Conservation (phyloP, 306 rosid genomes). For the Lablab purpureus region DNA sequence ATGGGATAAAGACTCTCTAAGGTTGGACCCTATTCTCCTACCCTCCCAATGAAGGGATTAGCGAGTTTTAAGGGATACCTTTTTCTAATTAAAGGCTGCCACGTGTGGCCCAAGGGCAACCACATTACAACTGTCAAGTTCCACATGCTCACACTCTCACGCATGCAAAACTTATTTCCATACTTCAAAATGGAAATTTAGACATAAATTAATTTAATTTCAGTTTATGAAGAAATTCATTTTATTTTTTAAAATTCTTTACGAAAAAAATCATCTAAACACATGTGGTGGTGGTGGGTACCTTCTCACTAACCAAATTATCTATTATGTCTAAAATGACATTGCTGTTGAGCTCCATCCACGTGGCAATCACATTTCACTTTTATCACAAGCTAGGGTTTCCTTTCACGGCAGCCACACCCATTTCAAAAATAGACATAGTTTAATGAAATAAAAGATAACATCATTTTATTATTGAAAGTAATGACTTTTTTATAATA, state of each 20-base stretch:
- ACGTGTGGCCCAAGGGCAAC: slow-evolving; percentile 42
- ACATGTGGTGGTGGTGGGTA: no score
- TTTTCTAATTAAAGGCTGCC: slow-evolving; percentile 52
- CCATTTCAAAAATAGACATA: neutral
- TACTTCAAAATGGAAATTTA: no score
- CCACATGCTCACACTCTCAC: slow-evolving; percentile 35
- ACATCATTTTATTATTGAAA: neutral
- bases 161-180: neutral
- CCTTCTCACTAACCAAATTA: no score
- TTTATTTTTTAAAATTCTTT: no score
- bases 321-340: no score
- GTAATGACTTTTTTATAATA: neutral
- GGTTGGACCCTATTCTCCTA: slow-evolving; percentile 37
- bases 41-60: slow-evolving; percentile 26
- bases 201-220: no score
- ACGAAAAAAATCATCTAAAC: no score
- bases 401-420: neutral
- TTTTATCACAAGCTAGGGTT: neutral
- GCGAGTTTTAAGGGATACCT: slow-evolving; percentile 34
- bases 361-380: neutral
- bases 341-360: neutral
- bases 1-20: slow-evolving; percentile 8
- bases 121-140: slow-evolving; percentile 45
- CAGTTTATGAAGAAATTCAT: no score
- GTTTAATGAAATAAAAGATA: neutral